These are phyloP conservation scores for Termitomyces heimii DNA, from an alignment of 768 basidiomycete genomes.

Conservation along the genomic window DNA sequence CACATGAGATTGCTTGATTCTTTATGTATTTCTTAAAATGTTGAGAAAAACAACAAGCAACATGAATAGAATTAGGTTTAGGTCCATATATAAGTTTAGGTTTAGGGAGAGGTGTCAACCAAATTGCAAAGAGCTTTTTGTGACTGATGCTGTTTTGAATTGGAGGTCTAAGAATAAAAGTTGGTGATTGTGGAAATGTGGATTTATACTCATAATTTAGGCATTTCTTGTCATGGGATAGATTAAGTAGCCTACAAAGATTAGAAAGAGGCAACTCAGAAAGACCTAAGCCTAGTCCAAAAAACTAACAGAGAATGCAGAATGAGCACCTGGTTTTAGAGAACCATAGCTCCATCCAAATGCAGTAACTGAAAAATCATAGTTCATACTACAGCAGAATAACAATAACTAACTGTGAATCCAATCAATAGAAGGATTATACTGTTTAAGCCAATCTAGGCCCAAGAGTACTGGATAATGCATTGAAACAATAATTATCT, in stretches of 20 bases:
- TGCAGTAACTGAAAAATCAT: neutral
- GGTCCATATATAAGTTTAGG: neutral
- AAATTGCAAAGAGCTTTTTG: too few species aligned
- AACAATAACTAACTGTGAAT: neutral
- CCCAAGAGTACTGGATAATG: conserved; percentile 29
- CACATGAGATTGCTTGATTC: neutral
- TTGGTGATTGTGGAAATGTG: neutral
- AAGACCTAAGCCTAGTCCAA: too few species aligned
- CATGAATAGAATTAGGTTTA: neutral
- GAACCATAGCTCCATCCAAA: neutral
- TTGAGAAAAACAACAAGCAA: neutral
- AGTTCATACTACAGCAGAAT: neutral
- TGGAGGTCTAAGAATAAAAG: neutral
- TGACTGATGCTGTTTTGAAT: too few species aligned
- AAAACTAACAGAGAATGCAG: neutral
- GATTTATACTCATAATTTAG: neutral
- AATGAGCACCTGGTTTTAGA: neutral
- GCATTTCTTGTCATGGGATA: neutral
- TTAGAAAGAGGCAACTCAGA: too few species aligned
- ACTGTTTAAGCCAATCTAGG: conserved; percentile 28
- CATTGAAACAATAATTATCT: conserved; percentile 21
- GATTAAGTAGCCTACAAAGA: neutral
- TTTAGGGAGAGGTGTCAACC: neutral
- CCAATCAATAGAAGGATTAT: conserved; percentile 33
- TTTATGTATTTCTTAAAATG: neutral